These are phyloP conservation scores for Thalassiosira gravida DNA, from an alignment of 352 stramenopile genomes.

Conservation along the genomic window DNA sequence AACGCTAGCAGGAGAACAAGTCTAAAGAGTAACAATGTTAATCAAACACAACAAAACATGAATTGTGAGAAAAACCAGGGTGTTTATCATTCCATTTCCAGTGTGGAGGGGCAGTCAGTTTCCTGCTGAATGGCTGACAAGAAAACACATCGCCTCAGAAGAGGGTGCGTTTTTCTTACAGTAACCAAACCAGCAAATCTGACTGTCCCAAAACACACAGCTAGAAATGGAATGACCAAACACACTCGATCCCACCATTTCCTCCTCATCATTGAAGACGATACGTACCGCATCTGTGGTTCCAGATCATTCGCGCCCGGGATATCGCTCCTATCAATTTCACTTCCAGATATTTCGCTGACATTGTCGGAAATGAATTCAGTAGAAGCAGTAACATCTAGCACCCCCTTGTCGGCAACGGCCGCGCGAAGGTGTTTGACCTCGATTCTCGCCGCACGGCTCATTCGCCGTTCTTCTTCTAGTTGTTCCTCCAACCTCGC, in stretches of 20 bases:
- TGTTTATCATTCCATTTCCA: constrained; percentile 54
- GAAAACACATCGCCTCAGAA: not conserved
- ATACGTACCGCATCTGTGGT: constrained; percentile 52
- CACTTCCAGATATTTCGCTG: constrained; percentile 62
- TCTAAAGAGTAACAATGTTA: constrained; percentile 47
- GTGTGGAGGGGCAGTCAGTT: constrained; percentile 18
- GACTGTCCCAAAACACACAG: constrained; percentile 14
- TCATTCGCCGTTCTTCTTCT: constrained; percentile 71
- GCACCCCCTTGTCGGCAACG: constrained; percentile 50
- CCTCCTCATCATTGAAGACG: constrained; percentile 10
- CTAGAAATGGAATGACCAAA: constrained; percentile 45
- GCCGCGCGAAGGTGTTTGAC: constrained; percentile 81
- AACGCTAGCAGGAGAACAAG: constrained; percentile 42
- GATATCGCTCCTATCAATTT: constrained; percentile 55
- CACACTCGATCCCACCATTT: constrained; percentile 18
- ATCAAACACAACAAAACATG: constrained; percentile 23
- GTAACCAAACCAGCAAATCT: constrained; percentile 3
- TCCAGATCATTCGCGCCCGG: constrained; percentile 43
- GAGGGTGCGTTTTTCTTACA: not conserved
- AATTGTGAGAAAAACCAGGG: constrained; percentile 33
- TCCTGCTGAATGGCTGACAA: constrained; percentile 12
- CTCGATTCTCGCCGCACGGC: constrained; percentile 74
- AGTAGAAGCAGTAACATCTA: constrained; percentile 49
- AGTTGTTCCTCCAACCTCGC: constrained; percentile 77
- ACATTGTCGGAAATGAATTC: constrained; percentile 57